Evolutionary conservation across 2,329 filamentous ascomycete genomes (phyloP).

Genomic region (Aspergillus sp.): DNA sequence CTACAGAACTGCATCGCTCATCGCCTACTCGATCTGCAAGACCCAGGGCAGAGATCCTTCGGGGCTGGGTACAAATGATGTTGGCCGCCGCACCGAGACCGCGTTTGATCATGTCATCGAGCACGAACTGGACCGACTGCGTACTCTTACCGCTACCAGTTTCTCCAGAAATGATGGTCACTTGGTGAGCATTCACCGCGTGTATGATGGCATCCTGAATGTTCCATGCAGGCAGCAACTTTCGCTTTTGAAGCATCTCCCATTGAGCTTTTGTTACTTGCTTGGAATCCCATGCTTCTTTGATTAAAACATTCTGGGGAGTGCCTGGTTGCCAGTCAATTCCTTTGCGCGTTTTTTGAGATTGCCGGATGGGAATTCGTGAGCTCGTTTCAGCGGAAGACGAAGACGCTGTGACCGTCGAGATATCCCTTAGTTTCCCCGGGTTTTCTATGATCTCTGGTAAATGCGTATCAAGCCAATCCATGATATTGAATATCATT

Average conservation of each 20-base stretch:
- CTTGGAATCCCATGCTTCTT: slow-evolving; percentile 58
- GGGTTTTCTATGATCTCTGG: slow-evolving; percentile 76
- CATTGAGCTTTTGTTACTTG: slow-evolving; percentile 59
- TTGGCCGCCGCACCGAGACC: slow-evolving; percentile 70
- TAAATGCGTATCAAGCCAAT: slow-evolving; percentile 84
- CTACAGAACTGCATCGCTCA: slow-evolving; percentile 72
- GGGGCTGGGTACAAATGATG: slow-evolving; percentile 91
- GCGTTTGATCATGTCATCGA: slow-evolving; percentile 77
- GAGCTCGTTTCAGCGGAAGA: slow-evolving; percentile 8
- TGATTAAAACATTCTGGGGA: slow-evolving; percentile 50
- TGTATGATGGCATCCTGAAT: slow-evolving; percentile 67
- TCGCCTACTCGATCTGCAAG: slow-evolving; percentile 91
- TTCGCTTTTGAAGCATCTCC: slow-evolving; percentile 65
- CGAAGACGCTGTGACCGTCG: slow-evolving; percentile 58
- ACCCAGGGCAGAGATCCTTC: slow-evolving; percentile 87
- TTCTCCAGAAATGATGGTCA: slow-evolving; percentile 94
- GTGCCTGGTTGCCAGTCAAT: slow-evolving; percentile 58
- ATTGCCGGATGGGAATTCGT: slow-evolving; percentile 20
- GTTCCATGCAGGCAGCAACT: slow-evolving; percentile 78
- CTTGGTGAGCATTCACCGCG: slow-evolving; percentile 68
- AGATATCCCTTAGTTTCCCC: slow-evolving; percentile 74
- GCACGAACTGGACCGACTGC: slow-evolving; percentile 89
- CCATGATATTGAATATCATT: slow-evolving; percentile 82
- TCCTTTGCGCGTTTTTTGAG: slow-evolving; percentile 44
- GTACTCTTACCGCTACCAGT: slow-evolving; percentile 96